Base-by-base conservation (phyloP, 1,284 basidiomycete genomes). In the Phellinidium pouzarii region DNA sequence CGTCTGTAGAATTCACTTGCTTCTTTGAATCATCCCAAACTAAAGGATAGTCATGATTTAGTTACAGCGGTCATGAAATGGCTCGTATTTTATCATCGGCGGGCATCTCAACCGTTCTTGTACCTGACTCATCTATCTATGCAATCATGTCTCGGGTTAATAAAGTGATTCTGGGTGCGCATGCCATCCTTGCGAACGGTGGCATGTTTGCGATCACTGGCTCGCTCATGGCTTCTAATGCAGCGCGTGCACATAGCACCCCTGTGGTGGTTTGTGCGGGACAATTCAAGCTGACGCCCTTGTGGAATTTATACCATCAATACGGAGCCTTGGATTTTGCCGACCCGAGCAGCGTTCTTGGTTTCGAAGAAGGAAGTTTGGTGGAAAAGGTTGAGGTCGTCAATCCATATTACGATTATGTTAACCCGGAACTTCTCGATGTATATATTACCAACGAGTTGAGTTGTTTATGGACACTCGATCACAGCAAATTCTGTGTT, bases 391-490 rank as follows among this genome's bases (percentile, higher is more conserved):
- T 94, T 6, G 92, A 96, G 59, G 88, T 95, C 8, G 75, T 91
- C 31, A 93, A 92, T 64, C 93, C 94, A 17, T 90, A 89, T 64
- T 98, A 91, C 66, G 95, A 99, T 68, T 95, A 96, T 68, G 88
- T 99, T 41, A 78, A 83, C 43, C 94, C 94, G 9, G 91, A 96
- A 65, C 70, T 96, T 57, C 81, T 99, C 50, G 89, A 94, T 65
- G 87, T 94, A 17, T 95, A 93, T 65, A 92, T 98, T 62, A 98
- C 94, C 8, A 99, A 99, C 62, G 90, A 94, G 92, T 94, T 46
- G 65, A 74, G 91, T 82, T 1, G 4, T 53, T 50, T 51, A n/a
- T n/a, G n/a, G n/a, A n/a, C n/a, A n/a, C n/a, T 42, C 22, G 19
- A 23, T 47, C 38, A 56, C 34, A 44, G 27, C 36, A 54, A 48